Percentiles rank a stretch among this genome's conserved stretches.
phyloP scores from a whole-genome alignment of 345 rosid genomes.

The Viola odorata region DNA sequence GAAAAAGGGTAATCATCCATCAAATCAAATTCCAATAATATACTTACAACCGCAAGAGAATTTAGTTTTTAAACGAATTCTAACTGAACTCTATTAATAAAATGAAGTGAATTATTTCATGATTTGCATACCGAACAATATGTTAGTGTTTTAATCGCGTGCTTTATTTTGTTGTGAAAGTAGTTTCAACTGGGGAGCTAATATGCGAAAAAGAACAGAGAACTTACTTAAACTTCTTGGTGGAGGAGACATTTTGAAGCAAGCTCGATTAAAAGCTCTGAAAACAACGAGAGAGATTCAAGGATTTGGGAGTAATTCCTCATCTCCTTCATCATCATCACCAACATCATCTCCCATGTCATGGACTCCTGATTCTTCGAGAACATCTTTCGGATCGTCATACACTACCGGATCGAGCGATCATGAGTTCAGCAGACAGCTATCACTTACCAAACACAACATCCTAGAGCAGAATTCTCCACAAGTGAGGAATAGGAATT shows the following conservation, averaged over 20 bases:
- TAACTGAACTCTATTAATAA: neutral
- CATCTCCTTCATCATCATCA: conserved; percentile 11
- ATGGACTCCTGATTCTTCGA: conserved; percentile 15
- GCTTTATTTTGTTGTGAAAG: neutral
- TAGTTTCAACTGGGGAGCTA: conserved; percentile 48
- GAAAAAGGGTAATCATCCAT: conserved; percentile 29
- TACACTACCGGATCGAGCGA: conserved; percentile 16
- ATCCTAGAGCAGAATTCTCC: neutral
- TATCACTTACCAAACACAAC: conserved; percentile 3
- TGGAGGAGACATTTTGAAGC: conserved; percentile 32
- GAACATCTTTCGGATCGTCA: conserved; percentile 31
- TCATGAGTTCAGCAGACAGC: conserved; percentile 5
- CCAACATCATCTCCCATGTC: conserved; percentile 13
- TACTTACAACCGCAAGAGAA: too few species aligned
- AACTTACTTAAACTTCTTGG: conserved; percentile 19
- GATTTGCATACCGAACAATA: neutral
- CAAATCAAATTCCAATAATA: neutral
- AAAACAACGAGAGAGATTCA: conserved; percentile 44
- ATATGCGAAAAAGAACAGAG: conserved; percentile 41
- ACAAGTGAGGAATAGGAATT: neutral
- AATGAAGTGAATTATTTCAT: neutral
- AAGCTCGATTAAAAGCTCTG: conserved; percentile 41
- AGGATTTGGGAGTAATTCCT: conserved; percentile 40
- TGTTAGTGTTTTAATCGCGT: neutral
- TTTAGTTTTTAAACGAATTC: neutral